These are phyloP conservation scores for Dipodascopsis tothii DNA, from an alignment of 805 yeast species.

Conservation along the genomic window DNA sequence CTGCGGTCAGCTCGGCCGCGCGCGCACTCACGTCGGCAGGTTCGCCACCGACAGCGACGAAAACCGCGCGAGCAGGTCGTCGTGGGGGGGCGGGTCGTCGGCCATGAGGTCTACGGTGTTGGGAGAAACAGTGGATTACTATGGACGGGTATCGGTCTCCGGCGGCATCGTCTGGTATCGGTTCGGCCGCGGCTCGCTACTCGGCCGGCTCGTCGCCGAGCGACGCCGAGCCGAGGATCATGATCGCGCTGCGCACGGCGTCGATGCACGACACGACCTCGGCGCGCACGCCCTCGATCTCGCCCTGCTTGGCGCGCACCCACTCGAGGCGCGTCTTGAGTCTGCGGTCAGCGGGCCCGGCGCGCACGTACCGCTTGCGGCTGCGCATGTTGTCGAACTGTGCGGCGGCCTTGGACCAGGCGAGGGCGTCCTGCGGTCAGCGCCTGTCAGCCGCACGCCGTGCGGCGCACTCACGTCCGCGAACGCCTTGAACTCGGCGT, in stretches of 20 bases:
- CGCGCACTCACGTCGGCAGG: neutral
- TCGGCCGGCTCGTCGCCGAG: too few relatives aligned
- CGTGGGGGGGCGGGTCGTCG: too few relatives aligned
- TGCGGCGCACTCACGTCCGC: neutral
- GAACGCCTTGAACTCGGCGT: constrained; percentile 8
- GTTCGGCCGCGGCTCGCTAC: too few relatives aligned
- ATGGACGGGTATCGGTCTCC: too few relatives aligned
- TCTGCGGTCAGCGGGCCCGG: constrained; percentile 1
- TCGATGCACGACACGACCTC: constrained; percentile 13
- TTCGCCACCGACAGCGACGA: neutral
- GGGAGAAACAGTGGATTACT: too few relatives aligned
- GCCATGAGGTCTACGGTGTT: too few relatives aligned
- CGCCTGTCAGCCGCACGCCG: neutral
- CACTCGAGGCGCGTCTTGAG: constrained; percentile 11
- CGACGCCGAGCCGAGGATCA: constrained; percentile 7
- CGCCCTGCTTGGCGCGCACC: constrained; percentile 7
- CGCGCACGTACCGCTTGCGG: constrained; percentile 10
- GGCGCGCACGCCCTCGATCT: constrained; percentile 7
- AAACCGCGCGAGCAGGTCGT: neutral
- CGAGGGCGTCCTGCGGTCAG: constrained; percentile 4
- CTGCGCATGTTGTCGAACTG: constrained; percentile 12
- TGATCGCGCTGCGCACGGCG: constrained; percentile 13
- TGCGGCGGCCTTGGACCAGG: constrained; percentile 11
- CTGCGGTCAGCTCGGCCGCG: neutral
- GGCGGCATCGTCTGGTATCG: too few relatives aligned